A percentile compares a stretch with the other conserved stretches of the same genome.
Conservation (phyloP, 495 filamentous ascomycete species). For the Aspergillus incahuasiensis region DNA sequence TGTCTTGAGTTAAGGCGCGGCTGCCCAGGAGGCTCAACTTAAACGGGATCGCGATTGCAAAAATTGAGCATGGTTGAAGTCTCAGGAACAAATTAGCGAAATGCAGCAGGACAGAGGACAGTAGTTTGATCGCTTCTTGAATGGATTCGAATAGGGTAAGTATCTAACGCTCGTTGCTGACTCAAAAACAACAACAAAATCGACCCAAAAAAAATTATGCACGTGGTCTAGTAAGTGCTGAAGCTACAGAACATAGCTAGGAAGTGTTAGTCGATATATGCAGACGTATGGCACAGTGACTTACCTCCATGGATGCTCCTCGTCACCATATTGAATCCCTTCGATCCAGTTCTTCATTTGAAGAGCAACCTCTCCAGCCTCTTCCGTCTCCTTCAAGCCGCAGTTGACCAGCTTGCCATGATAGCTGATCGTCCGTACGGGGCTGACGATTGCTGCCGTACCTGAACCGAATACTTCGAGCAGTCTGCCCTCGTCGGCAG, state of each 20-base stretch:
- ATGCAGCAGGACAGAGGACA: not conserved
- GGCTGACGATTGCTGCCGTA: constrained; percentile 71
- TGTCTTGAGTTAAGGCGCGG: not conserved
- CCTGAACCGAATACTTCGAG: constrained; percentile 91
- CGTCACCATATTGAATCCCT: constrained; percentile 88
- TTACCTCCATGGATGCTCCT: constrained; percentile 79
- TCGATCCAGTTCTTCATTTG: constrained; percentile 97
- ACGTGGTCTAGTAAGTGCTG: not conserved
- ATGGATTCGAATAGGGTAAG: not conserved
- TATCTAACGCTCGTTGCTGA: not conserved
- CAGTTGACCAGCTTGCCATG: constrained; percentile 72
- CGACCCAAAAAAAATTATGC: not conserved
- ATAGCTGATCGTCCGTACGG: constrained; percentile 84
- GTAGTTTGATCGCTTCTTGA: too few species aligned
- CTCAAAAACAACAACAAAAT: not conserved
- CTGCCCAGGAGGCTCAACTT: not conserved
- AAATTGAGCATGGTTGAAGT: not conserved
- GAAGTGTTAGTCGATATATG: constrained; percentile 16
- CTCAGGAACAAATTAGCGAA: not conserved
- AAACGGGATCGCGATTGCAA: not conserved
- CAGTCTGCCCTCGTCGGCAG: constrained; percentile 76
- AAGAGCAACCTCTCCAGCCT: constrained; percentile 78
- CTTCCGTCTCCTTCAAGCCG: constrained; percentile 68
- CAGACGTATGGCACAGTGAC: constrained; percentile 3
- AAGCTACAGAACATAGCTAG: constrained; percentile 28